Conservation (phyloP, 345 rosid genomes). For the Noccaea bulbosa region DNA sequence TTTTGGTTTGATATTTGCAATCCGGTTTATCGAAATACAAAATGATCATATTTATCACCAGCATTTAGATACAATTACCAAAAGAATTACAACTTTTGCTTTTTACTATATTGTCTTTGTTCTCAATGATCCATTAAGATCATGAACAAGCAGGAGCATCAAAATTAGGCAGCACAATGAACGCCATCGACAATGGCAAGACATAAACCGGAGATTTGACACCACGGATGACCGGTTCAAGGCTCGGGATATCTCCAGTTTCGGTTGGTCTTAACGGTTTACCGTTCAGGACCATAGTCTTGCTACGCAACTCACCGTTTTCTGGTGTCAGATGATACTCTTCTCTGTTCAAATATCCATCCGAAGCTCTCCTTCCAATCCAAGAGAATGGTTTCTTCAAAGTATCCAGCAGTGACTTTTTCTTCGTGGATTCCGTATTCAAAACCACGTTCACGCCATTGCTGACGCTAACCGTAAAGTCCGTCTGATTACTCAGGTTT, state of each 20-base stretch:
- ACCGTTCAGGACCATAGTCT: constrained; percentile 77
- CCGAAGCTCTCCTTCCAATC: constrained; percentile 59
- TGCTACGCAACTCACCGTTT: constrained; percentile 65
- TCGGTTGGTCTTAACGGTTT: constrained; percentile 57
- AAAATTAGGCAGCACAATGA: constrained; percentile 76
- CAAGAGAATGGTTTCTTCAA: constrained; percentile 64
- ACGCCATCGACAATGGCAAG: constrained; percentile 66
- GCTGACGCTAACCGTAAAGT: constrained; percentile 51
- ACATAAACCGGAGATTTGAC: constrained; percentile 58
- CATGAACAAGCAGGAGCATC: constrained; percentile 71
- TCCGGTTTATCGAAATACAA: background rate
- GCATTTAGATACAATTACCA: constrained; percentile 42
- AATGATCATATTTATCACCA: constrained; percentile 10
- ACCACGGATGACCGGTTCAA: constrained; percentile 58
- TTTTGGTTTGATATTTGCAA: background rate
- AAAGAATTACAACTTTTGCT: constrained; percentile 22
- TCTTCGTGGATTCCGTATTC: constrained; percentile 34
- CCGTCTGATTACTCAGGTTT: constrained; percentile 74
- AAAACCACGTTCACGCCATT: constrained; percentile 48
- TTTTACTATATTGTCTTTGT: too few relatives aligned
- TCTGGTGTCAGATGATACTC: constrained; percentile 90
- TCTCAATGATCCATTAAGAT: background rate
- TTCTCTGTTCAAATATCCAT: constrained; percentile 57
- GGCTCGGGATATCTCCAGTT: constrained; percentile 59
- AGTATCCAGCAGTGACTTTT: constrained; percentile 49